Percentiles rank a stretch among this genome's conserved stretches.
Evolutionary conservation across 2,329 filamentous ascomycete genomes (phyloP).

Genomic region (Xylariaceae sp.): DNA sequence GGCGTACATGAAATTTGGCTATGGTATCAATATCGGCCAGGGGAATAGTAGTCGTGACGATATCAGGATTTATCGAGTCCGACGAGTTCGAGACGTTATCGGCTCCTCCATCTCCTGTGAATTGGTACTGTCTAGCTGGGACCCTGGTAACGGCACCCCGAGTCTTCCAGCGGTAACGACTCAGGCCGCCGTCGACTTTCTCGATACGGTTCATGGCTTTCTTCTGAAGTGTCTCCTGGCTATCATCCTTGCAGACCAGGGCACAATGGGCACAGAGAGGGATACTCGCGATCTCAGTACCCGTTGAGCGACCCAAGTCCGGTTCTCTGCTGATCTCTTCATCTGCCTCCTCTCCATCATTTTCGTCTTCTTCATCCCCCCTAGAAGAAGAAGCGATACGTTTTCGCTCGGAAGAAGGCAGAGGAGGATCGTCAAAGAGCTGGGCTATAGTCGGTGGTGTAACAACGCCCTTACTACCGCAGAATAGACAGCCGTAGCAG

Average conservation of each 20-base stretch:
- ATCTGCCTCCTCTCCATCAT: constrained; percentile 5
- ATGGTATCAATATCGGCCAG: constrained; percentile 6
- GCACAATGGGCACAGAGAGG: constrained; percentile 49
- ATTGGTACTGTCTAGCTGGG: neutral
- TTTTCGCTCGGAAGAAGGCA: too few relatives aligned
- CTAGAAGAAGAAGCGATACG: too few relatives aligned
- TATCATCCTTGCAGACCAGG: constrained; percentile 38
- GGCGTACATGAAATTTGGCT: constrained; percentile 12
- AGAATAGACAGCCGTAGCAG: constrained; percentile 55
- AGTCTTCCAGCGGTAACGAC: constrained; percentile 37
- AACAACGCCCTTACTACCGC: constrained; percentile 39
- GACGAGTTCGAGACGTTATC: too few relatives aligned
- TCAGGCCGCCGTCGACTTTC: constrained; percentile 44
- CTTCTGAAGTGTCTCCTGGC: constrained; percentile 28
- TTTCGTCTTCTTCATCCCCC: constrained; percentile 6
- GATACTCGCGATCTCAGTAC: constrained; percentile 42
- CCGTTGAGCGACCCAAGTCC: constrained; percentile 11
- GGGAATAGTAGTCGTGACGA: neutral
- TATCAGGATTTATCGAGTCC: too few relatives aligned
- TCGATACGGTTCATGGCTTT: constrained; percentile 43
- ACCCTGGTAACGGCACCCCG: constrained; percentile 14
- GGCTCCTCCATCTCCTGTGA: constrained; percentile 17
- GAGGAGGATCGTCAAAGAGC: constrained; percentile 33
- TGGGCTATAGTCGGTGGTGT: constrained; percentile 33
- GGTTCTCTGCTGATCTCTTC: too few relatives aligned